phyloP scores from a whole-genome alignment of 1,284 basidiomycete species.

The Pseudozyma sp. region DNA sequence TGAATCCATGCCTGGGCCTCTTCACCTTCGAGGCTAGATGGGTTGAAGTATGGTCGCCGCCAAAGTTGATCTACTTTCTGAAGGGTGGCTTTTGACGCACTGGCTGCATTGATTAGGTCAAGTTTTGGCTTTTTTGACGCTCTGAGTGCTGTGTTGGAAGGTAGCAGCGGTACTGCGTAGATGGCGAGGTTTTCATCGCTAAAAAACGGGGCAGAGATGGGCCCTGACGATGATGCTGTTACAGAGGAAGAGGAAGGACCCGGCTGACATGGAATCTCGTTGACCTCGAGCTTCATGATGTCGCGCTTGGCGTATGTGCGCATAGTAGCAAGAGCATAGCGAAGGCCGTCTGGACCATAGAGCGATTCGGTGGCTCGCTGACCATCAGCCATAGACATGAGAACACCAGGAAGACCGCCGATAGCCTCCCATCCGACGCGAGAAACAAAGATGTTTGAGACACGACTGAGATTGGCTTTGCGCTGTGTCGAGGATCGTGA shows the following conservation, averaged over 20 bases:
- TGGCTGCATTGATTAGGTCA: background rate
- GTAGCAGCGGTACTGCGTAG: constrained; percentile 75
- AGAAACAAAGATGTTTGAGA: constrained; percentile 80
- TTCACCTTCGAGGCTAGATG: constrained; percentile 41
- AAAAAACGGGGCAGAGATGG: constrained; percentile 71
- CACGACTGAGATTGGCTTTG: constrained; percentile 75
- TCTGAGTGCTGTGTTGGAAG: constrained; percentile 33
- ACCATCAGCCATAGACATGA: constrained; percentile 85
- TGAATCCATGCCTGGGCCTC: constrained; percentile 54
- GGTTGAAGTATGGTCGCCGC: constrained; percentile 44
- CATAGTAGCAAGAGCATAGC: constrained; percentile 78
- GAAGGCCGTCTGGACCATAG: constrained; percentile 79
- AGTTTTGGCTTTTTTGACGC: constrained; percentile 35
- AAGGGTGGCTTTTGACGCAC: constrained; percentile 8
- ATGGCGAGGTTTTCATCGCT: constrained; percentile 77
- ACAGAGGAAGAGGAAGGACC: constrained; percentile 4
- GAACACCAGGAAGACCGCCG: constrained; percentile 73
- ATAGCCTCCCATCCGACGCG: constrained; percentile 74
- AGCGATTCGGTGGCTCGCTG: constrained; percentile 75
- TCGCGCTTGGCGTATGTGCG: constrained; percentile 61
- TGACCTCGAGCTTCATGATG: constrained; percentile 44
- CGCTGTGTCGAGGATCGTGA: constrained; percentile 80
- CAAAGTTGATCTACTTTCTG: constrained; percentile 33
- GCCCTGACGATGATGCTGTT: constrained; percentile 44
- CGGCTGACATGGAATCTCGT: constrained; percentile 27